These are phyloP conservation scores for Coemansia sp. DNA, from an alignment of 192 early-diverging fungal genomes.

Conservation along the genomic window DNA sequence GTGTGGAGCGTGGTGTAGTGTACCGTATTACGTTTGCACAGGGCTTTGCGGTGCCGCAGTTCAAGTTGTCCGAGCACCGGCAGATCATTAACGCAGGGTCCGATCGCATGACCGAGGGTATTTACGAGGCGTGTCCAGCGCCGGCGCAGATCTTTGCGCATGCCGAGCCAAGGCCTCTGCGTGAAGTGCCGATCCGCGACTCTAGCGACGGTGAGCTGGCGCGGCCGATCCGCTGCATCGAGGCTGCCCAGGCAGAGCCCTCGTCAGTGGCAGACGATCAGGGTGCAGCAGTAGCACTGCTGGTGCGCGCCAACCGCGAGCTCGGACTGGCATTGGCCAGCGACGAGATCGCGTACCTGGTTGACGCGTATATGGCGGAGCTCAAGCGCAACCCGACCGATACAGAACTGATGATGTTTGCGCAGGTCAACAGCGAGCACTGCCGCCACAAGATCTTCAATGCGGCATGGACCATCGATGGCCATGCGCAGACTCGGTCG, in stretches of 20 bases:
- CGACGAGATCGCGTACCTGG: slow-evolving; percentile 96
- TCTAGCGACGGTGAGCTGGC: slow-evolving; percentile 11
- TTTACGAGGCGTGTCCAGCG: slow-evolving; percentile 64
- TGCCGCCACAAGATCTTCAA: slow-evolving; percentile 99
- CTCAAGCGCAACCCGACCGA: slow-evolving; percentile 91
- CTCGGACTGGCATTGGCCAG: slow-evolving; percentile 93
- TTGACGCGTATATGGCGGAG: slow-evolving; percentile 69
- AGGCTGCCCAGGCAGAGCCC: neutral
- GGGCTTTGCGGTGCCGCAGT: slow-evolving; percentile 13
- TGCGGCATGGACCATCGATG: slow-evolving; percentile 97
- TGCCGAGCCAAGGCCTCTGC: slow-evolving; percentile 59
- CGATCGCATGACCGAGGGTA: slow-evolving; percentile 95
- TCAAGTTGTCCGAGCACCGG: slow-evolving; percentile 52
- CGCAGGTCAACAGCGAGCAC: slow-evolving; percentile 99
- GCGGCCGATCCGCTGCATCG: slow-evolving; percentile 33
- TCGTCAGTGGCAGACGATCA: neutral
- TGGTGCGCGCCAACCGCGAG: slow-evolving; percentile 78
- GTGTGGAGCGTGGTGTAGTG: slow-evolving; percentile 87
- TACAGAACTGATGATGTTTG: slow-evolving; percentile 99
- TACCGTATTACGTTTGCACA: slow-evolving; percentile 61
- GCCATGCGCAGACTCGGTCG: slow-evolving; percentile 69
- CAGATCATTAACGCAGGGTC: slow-evolving; percentile 55
- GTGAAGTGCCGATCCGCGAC: slow-evolving; percentile 55
- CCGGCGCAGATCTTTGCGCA: slow-evolving; percentile 69
- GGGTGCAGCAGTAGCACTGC: slow-evolving; percentile 47